These are phyloP conservation scores for Rubia tinctorum DNA, from an alignment of 305 asterid genomes.

Conservation along the genomic window DNA sequence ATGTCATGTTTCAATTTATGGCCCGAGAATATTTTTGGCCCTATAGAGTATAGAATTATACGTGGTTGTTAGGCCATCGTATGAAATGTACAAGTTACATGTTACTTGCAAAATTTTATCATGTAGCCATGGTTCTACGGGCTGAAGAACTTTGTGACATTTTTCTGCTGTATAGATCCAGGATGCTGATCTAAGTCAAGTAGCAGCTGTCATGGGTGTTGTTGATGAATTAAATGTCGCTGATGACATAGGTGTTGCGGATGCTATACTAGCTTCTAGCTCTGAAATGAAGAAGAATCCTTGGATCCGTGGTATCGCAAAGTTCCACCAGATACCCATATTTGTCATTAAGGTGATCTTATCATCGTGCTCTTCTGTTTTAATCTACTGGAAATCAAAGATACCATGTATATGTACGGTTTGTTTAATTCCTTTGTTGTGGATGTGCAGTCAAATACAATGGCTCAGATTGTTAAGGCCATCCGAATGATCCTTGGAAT, in stretches of 20 bases:
- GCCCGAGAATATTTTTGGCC: not conserved
- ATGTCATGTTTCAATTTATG: not conserved
- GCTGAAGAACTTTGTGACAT: not conserved
- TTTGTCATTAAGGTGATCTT: slow-evolving; percentile 83
- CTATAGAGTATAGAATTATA: not conserved
- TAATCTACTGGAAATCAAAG: not conserved
- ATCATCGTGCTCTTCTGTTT: not conserved
- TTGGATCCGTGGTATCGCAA: slow-evolving; percentile 93
- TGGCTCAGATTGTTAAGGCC: slow-evolving; percentile 98
- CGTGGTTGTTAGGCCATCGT: not conserved
- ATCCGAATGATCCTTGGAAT: slow-evolving; percentile 82
- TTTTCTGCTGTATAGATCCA: slow-evolving; percentile 54
- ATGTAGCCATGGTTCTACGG: not conserved
- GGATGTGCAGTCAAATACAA: slow-evolving; percentile 68
- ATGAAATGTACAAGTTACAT: not conserved
- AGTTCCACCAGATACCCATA: slow-evolving; percentile 78
- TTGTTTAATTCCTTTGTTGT: slow-evolving; percentile 9
- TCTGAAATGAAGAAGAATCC: slow-evolving; percentile 84
- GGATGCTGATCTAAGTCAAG: slow-evolving; percentile 88
- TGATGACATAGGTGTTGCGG: slow-evolving; percentile 70
- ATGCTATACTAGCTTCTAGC: slow-evolving; percentile 77
- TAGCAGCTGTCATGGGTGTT: slow-evolving; percentile 90
- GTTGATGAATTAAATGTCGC: slow-evolving; percentile 78
- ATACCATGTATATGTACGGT: not conserved
- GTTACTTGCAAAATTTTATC: not conserved